These are phyloP conservation scores for Fraxinus paxiana DNA, from an alignment of 305 asterid genomes.

Conservation along the genomic window DNA sequence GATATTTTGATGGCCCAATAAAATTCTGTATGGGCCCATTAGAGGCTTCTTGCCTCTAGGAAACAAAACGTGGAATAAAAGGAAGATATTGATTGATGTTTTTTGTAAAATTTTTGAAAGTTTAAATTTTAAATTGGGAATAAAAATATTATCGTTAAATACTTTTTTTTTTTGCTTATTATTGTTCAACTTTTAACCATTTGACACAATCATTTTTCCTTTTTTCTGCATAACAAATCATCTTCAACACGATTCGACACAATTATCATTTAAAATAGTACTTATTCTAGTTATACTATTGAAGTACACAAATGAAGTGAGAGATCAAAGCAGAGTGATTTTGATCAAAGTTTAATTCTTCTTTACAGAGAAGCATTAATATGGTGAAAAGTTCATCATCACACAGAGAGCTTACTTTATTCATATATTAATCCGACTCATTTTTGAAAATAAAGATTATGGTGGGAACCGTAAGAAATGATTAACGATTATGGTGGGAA, in stretches of 20 bases:
- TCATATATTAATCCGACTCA: not conserved
- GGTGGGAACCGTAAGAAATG: too few relatives aligned
- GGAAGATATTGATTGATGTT: not conserved
- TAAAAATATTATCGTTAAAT: too few relatives aligned
- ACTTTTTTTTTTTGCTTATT: too few relatives aligned
- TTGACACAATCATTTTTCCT: too few relatives aligned
- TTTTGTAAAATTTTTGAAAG: not conserved
- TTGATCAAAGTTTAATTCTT: not conserved
- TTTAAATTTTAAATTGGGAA: too few relatives aligned
- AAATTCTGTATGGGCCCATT: not conserved
- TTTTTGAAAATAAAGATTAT: not conserved
- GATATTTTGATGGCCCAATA: conserved; percentile 17
- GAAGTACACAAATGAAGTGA: not conserved
- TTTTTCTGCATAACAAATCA: not conserved
- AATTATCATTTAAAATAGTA: too few relatives aligned
- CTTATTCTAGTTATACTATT: too few relatives aligned
- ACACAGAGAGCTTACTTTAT: not conserved
- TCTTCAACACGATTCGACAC: not conserved
- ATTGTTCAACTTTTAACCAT: too few relatives aligned
- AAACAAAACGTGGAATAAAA: not conserved
- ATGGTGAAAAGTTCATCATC: not conserved
- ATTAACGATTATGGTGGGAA: not conserved
- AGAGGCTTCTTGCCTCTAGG: not conserved
- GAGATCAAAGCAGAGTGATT: too few relatives aligned
- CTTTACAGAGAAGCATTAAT: not conserved